phyloP scores from a whole-genome alignment of 2,329 filamentous ascomycete species.

The Cladophialophora bantiana region DNA sequence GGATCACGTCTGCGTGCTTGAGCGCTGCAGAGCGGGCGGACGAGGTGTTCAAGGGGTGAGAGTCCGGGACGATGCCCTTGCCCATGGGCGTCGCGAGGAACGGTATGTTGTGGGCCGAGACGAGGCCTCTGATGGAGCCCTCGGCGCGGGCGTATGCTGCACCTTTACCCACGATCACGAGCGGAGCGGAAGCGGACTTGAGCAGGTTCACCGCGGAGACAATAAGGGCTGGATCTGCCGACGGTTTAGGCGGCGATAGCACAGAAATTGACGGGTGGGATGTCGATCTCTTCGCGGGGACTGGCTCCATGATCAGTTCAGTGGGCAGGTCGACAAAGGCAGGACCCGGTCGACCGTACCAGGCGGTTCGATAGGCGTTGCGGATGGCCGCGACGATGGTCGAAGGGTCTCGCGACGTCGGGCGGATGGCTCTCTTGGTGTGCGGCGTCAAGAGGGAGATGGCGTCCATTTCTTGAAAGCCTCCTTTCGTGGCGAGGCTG shows the following conservation, averaged over 20 bases:
- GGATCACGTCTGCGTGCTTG: constrained; percentile 61
- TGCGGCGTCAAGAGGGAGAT: constrained; percentile 61
- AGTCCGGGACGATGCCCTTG: constrained; percentile 64
- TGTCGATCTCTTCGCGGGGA: constrained; percentile 23
- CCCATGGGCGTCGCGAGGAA: constrained; percentile 67
- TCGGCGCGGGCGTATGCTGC: constrained; percentile 63
- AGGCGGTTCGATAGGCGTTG: constrained; percentile 60
- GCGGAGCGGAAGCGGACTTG: constrained; percentile 57
- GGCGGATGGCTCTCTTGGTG: constrained; percentile 59
- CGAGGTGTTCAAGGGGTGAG: constrained; percentile 60
- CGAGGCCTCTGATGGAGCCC: constrained; percentile 51
- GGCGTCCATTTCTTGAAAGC: constrained; percentile 65
- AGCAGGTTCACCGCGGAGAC: constrained; percentile 54
- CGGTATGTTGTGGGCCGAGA: constrained; percentile 58
- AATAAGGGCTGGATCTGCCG: constrained; percentile 54
- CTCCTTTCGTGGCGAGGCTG: constrained; percentile 59
- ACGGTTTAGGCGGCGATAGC: constrained; percentile 50
- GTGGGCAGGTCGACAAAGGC: constrained; percentile 64
- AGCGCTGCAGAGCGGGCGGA: constrained; percentile 62
- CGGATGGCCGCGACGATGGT: constrained; percentile 52
- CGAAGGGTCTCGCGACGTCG: constrained; percentile 55
- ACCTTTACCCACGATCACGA: constrained; percentile 64
- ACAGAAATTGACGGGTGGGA: constrained; percentile 25
- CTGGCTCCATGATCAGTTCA: constrained; percentile 59
- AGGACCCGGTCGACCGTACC: constrained; percentile 62